Base-by-base conservation (phyloP, 805 yeast species). In the Myxozyma melibiosi region DNA sequence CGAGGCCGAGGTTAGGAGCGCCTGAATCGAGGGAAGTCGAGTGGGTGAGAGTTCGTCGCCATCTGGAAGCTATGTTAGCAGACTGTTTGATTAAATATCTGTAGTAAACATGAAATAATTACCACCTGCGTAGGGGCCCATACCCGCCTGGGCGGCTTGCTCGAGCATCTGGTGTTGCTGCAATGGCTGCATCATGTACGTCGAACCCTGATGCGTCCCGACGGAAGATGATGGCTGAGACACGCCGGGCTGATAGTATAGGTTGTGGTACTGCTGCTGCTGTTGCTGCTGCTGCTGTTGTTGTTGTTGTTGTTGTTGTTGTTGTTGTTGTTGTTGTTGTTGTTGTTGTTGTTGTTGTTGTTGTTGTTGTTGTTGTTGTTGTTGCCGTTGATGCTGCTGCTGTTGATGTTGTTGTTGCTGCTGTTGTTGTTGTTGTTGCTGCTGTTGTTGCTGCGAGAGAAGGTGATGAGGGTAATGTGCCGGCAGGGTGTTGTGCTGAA, bases 21-120 rank as follows among this genome's bases (percentile, higher is more conserved):
- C 41, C 53, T 59, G 64, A 28, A 61, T 60, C 13, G 65, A 61
- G 11, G 65, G 65, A 7, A 61, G 54, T n/a, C 63, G 47, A 8
- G 65, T 53, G 30, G 63, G 48, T 5, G 59, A 54, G 13, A 37
- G 18, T 3, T 48, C 58, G 3, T 38, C 55, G 46, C 47, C 44
- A 16, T 42, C 49, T 41, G 37, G 8, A 22, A 22, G 9, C 16
- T 14, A 43, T 6, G 33, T 2, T 2, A 28, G 13, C 5, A 14
- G 25, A 16, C 6, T 11, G 7, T 4, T 3, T 3, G 25, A n/a
- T n/a, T 13, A n/a, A 20, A 27, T 13, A 2, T 11, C n/a, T 25
- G 34, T 28, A 18, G 6, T 13, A 3, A 18, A 5, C 7, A 6
- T 24, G 22, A 16, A 8, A 20, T 4, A 18, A 42, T 16, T 38